These are phyloP conservation scores for Lotus japonicus DNA, from an alignment of 306 rosid genomes.

Conservation along the genomic window DNA sequence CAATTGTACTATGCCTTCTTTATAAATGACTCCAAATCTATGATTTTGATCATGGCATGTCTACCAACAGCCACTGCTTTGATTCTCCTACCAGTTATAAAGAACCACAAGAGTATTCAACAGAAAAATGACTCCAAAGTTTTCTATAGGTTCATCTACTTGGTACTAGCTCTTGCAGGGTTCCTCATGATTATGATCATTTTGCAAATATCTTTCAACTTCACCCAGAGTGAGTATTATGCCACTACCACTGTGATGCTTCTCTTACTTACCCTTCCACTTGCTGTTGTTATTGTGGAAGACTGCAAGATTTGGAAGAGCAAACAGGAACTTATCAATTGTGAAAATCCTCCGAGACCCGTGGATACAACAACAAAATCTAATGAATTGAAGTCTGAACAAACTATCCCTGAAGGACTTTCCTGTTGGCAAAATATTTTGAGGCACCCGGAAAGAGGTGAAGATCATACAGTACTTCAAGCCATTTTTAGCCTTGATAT, in stretches of 20 bases:
- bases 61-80: constrained; percentile 46
- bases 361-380: constrained; percentile 7
- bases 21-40: constrained; percentile 36
- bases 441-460: constrained; percentile 38
- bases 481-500: constrained; percentile 48
- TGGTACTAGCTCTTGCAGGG: constrained; percentile 45
- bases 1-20: constrained; percentile 37
- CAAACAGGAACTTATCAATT: background rate
- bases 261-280: constrained; percentile 41
- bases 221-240: constrained; percentile 19
- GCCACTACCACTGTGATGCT: constrained; percentile 25
- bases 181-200: constrained; percentile 43
- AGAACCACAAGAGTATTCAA: constrained; percentile 22
- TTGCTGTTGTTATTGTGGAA: constrained; percentile 33
- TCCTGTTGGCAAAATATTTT: constrained; percentile 30
- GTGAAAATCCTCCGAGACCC: constrained; percentile 11
- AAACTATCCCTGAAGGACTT: background rate
- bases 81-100: constrained; percentile 31
- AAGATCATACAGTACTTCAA: constrained; percentile 49
- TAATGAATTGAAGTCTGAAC: background rate
- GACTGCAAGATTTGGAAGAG: constrained; percentile 29
- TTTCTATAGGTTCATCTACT: constrained; percentile 47
- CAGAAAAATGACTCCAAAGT: constrained; percentile 35
- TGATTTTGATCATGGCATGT: constrained; percentile 53
- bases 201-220: constrained; percentile 27